phyloP scores from a whole-genome alignment of 2,329 filamentous ascomycete species.

The Claviceps pazoutovae region DNA sequence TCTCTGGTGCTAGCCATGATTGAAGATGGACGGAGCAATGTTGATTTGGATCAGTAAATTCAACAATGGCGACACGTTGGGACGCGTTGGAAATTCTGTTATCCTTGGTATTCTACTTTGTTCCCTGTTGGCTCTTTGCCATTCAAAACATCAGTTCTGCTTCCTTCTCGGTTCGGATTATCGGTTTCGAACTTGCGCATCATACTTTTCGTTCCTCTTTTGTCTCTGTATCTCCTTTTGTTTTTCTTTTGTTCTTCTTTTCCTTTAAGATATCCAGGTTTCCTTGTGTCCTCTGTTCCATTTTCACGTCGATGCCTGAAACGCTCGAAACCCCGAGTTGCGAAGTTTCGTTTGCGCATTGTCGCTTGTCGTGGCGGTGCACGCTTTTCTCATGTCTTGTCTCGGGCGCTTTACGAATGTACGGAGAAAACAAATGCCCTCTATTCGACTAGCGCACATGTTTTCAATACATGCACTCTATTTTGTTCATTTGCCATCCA shows the following conservation, averaged over 20 bases:
- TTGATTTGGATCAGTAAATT: too few relatives aligned
- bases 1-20: too few relatives aligned
- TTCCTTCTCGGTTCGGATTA: too few relatives aligned
- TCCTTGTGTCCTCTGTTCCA: background rate
- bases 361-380: background rate
- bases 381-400: background rate
- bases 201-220: background rate
- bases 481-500: background rate
- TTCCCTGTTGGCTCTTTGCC: too few relatives aligned
- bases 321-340: background rate
- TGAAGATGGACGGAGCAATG: too few relatives aligned
- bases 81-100: too few relatives aligned
- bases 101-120: too few relatives aligned
- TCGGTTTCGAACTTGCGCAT: too few relatives aligned
- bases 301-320: background rate
- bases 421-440: background rate
- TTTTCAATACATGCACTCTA: background rate
- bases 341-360: background rate
- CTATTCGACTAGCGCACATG: background rate
- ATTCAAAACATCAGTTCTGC: too few relatives aligned
- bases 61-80: too few relatives aligned
- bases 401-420: background rate
- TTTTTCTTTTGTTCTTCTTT: background rate
- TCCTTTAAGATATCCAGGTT: background rate
- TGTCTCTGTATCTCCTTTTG: background rate